phyloP scores from a whole-genome alignment of 2,329 filamentous ascomycete genomes.

The Pleomassaria siparia region DNA sequence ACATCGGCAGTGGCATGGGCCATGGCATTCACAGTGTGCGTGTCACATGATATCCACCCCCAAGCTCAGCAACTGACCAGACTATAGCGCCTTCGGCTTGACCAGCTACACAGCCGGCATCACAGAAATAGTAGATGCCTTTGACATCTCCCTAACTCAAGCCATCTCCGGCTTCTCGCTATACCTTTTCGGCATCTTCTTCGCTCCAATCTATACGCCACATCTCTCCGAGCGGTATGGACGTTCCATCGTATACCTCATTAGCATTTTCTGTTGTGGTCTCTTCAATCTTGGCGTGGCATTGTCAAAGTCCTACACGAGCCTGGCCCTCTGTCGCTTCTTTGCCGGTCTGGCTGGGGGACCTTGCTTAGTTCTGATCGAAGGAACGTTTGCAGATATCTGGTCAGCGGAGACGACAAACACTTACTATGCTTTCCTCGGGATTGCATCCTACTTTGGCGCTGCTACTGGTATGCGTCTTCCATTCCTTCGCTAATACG shows the following conservation, averaged over 20 bases:
- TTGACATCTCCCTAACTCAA: constrained; percentile 54
- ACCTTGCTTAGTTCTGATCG: constrained; percentile 29
- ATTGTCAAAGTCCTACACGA: constrained; percentile 51
- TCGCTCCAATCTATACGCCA: constrained; percentile 60
- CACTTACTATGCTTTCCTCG: constrained; percentile 38
- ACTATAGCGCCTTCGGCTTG: constrained; percentile 50
- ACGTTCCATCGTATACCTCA: constrained; percentile 52
- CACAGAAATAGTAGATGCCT: constrained; percentile 53
- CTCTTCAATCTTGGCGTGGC: constrained; percentile 58
- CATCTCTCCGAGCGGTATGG: constrained; percentile 60
- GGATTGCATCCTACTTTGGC: constrained; percentile 32
- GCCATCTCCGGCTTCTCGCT: constrained; percentile 60
- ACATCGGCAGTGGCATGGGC: constrained; percentile 14
- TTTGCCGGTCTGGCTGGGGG: constrained; percentile 26
- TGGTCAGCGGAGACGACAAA: constrained; percentile 36
- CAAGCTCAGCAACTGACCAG: no score
- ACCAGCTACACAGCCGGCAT: constrained; percentile 50
- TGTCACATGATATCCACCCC: background rate
- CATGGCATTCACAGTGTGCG: constrained; percentile 19
- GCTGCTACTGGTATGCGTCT: constrained; percentile 19
- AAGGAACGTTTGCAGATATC: constrained; percentile 37
- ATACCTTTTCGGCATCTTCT: constrained; percentile 60
- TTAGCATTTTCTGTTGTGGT: constrained; percentile 47
- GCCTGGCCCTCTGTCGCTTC: constrained; percentile 52
- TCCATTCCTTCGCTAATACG: background rate